Percentiles rank a stretch among this genome's conserved stretches.
phyloP scores from a whole-genome alignment of 2,329 filamentous ascomycete species.

The Penicillium sp. region DNA sequence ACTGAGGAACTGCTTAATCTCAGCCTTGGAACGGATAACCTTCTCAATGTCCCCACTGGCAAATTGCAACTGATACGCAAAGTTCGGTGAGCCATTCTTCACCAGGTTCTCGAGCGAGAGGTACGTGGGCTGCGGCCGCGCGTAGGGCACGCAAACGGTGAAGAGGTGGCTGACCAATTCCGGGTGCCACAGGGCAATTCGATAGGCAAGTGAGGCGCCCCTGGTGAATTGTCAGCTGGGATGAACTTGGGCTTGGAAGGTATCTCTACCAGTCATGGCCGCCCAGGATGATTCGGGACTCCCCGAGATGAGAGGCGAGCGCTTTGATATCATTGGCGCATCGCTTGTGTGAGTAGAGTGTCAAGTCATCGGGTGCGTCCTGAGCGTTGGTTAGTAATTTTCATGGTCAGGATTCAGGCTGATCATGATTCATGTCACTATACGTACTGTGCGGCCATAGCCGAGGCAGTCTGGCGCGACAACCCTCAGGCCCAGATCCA shows the following conservation, averaged over 20 bases:
- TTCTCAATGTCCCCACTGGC: slow-evolving; percentile 66
- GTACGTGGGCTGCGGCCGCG: slow-evolving; percentile 55
- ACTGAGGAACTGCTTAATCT: slow-evolving; percentile 70
- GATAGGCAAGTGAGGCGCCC: slow-evolving; percentile 78
- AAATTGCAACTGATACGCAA: slow-evolving; percentile 83
- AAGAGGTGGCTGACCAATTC: slow-evolving; percentile 73
- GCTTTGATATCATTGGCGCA: slow-evolving; percentile 74
- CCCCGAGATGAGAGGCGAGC: slow-evolving; percentile 62
- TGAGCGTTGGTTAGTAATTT: slow-evolving; percentile 36
- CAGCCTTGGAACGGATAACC: slow-evolving; percentile 57
- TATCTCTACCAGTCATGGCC: slow-evolving; percentile 76
- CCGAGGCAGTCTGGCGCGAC: slow-evolving; percentile 85
- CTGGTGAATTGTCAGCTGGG: slow-evolving; percentile 30
- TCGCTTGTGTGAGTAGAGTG: slow-evolving; percentile 70
- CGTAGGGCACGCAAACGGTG: slow-evolving; percentile 76
- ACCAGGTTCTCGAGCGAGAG: slow-evolving; percentile 63
- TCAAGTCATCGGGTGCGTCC: slow-evolving; percentile 62
- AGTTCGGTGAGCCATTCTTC: slow-evolving; percentile 62
- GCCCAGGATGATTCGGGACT: slow-evolving; percentile 70
- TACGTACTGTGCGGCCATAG: slow-evolving; percentile 70
- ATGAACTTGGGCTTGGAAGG: neutral
- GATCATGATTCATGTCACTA: neutral
- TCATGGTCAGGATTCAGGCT: slow-evolving; percentile 20
- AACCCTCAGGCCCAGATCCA: slow-evolving; percentile 72
- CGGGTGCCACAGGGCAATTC: slow-evolving; percentile 72